Conservation (phyloP, 2,329 filamentous ascomycete species). For the Diplodia intermedia region DNA sequence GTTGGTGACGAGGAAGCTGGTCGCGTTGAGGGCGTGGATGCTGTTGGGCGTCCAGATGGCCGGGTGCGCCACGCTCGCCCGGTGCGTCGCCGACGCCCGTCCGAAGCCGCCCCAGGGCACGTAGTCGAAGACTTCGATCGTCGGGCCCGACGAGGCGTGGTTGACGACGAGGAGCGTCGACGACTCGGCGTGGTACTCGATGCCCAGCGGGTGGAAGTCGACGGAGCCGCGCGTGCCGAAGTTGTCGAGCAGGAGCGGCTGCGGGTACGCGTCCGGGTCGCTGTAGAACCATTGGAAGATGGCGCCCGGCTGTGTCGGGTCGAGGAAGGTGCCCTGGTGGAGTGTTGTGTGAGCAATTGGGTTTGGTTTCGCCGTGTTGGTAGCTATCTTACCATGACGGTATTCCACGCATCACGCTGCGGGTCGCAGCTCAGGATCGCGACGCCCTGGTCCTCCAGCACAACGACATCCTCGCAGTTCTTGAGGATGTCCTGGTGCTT, state of each 20-base stretch:
- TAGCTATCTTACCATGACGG: constrained; percentile 50
- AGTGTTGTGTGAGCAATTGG: background rate
- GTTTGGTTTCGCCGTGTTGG: background rate
- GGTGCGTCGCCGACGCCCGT: constrained; percentile 39
- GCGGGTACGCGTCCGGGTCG: constrained; percentile 38
- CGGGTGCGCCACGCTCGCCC: constrained; percentile 43
- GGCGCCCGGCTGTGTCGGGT: constrained; percentile 38
- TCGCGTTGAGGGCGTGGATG: constrained; percentile 44
- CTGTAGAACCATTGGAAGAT: constrained; percentile 52
- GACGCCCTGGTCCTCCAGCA: constrained; percentile 47
- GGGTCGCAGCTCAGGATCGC: constrained; percentile 54
- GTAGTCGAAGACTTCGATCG: constrained; percentile 46
- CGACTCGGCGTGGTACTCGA: constrained; percentile 46
- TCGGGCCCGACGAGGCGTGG: constrained; percentile 46
- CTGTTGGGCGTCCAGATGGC: constrained; percentile 50
- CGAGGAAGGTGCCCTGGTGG: constrained; percentile 42
- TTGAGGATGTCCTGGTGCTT: constrained; percentile 46
- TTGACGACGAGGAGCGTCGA: constrained; percentile 51
- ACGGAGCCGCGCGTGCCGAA: constrained; percentile 36
- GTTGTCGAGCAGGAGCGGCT: constrained; percentile 40
- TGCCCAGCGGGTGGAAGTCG: constrained; percentile 54
- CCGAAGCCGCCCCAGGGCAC: constrained; percentile 30
- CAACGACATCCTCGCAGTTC: constrained; percentile 54
- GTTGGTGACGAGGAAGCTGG: constrained; percentile 50
- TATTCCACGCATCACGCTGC: constrained; percentile 54